These are phyloP conservation scores for Spergularia bocconei DNA, from an alignment of 148 eudicot genomes.

Conservation along the genomic window DNA sequence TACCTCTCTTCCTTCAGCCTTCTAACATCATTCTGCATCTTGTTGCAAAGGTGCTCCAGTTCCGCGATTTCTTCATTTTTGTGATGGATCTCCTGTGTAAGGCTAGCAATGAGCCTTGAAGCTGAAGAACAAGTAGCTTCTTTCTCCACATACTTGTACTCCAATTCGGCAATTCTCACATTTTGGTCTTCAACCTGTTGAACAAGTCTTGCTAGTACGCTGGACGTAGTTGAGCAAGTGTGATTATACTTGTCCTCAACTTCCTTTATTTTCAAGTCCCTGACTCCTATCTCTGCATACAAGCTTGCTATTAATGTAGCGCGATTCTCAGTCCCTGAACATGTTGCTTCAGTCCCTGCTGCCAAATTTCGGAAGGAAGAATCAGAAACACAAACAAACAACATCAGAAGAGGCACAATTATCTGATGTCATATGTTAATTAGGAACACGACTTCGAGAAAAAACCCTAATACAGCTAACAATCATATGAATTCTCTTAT, in stretches of 20 bases:
- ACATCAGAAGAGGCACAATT: no score
- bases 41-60: conserved; percentile 9
- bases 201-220: conserved; percentile 8
- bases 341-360: background rate
- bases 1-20: conserved; percentile 12
- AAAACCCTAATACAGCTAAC: no score
- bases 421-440: no score
- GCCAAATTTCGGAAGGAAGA: background rate
- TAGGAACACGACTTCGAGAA: no score
- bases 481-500: no score
- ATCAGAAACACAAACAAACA: background rate
- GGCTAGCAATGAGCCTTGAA: conserved; percentile 15
- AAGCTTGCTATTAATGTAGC: conserved; percentile 5
- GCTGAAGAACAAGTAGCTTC: conserved; percentile 6
- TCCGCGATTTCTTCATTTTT: conserved; percentile 3
- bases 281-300: conserved; percentile 13
- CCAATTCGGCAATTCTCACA: conserved; percentile 18
- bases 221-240: background rate
- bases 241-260: background rate
- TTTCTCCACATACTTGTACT: conserved; percentile 16
- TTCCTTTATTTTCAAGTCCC: conserved; percentile 10
- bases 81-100: conserved; percentile 11
- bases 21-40: conserved; percentile 10
- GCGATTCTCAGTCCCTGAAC: background rate
- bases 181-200: conserved; percentile 7